Evolutionary conservation across 805 yeast genomes (phyloP).

Genomic region (Candida fluviatilis): DNA sequence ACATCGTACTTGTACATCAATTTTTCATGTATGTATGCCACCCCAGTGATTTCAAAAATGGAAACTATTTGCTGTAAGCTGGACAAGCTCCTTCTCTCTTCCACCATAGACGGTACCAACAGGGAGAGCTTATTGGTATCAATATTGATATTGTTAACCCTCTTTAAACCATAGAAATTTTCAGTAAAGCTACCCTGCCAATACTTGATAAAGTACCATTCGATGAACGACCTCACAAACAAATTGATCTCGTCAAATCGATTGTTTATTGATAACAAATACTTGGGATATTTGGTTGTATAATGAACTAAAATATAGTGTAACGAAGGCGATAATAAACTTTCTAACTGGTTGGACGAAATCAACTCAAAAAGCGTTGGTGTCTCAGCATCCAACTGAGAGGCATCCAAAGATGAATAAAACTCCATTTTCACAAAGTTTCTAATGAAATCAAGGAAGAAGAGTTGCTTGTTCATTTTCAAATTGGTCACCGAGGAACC

Average conservation of each 20-base stretch:
- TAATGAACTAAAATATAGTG: slow-evolving; percentile 77
- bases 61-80: slow-evolving; percentile 50
- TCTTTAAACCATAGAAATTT: slow-evolving; percentile 84
- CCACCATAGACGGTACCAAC: slow-evolving; percentile 40
- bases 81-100: slow-evolving; percentile 50
- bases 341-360: slow-evolving; percentile 75
- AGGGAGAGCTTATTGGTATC: slow-evolving; percentile 31
- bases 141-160: slow-evolving; percentile 42
- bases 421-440: slow-evolving; percentile 70
- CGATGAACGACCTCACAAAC: slow-evolving; percentile 57
- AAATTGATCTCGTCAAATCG: slow-evolving; percentile 75
- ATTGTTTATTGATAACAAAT: slow-evolving; percentile 57
- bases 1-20: slow-evolving; percentile 60
- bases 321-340: slow-evolving; percentile 75
- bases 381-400: slow-evolving; percentile 64
- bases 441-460: too few species aligned
- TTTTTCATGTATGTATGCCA: slow-evolving; percentile 69
- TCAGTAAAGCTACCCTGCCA: slow-evolving; percentile 91
- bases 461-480: too few species aligned
- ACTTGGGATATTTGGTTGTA: slow-evolving; percentile 72
- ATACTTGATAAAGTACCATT: slow-evolving; percentile 60
- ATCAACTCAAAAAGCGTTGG: slow-evolving; percentile 89
- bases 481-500: too few species aligned
- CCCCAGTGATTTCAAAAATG: slow-evolving; percentile 55
- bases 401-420: slow-evolving; percentile 73